Evolutionary conservation across 768 basidiomycete species (phyloP).

Genomic region (Leucogyrophana mollusca): DNA sequence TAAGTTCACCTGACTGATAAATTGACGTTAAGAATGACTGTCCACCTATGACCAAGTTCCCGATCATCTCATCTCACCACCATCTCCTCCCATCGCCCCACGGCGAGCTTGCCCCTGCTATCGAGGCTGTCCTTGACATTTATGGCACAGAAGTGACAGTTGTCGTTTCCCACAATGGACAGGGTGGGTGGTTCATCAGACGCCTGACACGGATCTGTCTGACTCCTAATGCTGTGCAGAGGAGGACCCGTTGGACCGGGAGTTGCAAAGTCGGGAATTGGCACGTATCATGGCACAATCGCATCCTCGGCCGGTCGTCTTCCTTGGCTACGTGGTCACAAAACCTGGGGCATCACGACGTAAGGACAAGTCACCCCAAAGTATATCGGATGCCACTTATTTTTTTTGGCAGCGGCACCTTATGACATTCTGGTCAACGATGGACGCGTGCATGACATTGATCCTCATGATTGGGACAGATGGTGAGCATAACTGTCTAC

Average conservation of each 20-base stretch:
- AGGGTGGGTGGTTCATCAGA: slow-evolving; percentile 50
- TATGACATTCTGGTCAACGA: slow-evolving; percentile 78
- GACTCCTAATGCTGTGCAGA: slow-evolving; percentile 41
- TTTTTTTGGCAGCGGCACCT: slow-evolving; percentile 53
- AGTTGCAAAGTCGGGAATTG: slow-evolving; percentile 79
- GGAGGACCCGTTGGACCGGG: slow-evolving; percentile 86
- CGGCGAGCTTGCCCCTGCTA: slow-evolving; percentile 87
- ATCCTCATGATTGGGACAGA: slow-evolving; percentile 65
- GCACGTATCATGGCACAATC: slow-evolving; percentile 74
- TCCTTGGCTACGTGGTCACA: slow-evolving; percentile 81
- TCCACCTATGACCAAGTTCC: slow-evolving; percentile 51
- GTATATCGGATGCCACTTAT: slow-evolving; percentile 9
- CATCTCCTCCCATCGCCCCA: slow-evolving; percentile 84
- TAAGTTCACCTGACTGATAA: no score
- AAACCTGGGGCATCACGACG: slow-evolving; percentile 62
- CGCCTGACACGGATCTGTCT: background rate
- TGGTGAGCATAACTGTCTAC: slow-evolving; percentile 44
- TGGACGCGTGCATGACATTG: slow-evolving; percentile 78
- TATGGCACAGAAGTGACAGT: slow-evolving; percentile 78
- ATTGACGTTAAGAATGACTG: no score
- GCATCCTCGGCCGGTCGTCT: slow-evolving; percentile 73
- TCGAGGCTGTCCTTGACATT: slow-evolving; percentile 80
- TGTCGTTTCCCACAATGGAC: slow-evolving; percentile 89
- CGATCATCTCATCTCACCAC: slow-evolving; percentile 83
- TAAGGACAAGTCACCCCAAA: slow-evolving; percentile 32